Evolutionary conservation across 805 yeast genomes (phyloP).

Genomic region (Suhomyces prunicola): DNA sequence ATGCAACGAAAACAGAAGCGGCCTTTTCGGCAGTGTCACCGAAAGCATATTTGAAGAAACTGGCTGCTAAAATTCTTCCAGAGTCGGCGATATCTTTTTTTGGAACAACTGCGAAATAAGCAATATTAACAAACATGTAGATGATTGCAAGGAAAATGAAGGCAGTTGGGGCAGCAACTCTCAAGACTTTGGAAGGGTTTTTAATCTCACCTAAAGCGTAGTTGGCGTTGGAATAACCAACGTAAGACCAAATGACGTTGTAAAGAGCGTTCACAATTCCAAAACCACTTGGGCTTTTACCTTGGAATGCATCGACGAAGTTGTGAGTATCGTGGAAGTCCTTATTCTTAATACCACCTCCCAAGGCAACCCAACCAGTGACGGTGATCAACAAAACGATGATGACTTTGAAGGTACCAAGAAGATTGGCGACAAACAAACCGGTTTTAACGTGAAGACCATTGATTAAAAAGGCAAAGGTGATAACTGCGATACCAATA

Average conservation of each 20-base stretch:
- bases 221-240: slow-evolving; percentile 81
- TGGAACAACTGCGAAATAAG: slow-evolving; percentile 81
- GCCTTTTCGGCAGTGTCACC: slow-evolving; percentile 69
- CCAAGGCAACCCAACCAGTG: slow-evolving; percentile 82
- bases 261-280: slow-evolving; percentile 74
- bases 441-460: slow-evolving; percentile 62
- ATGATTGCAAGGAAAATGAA: slow-evolving; percentile 57
- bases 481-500: slow-evolving; percentile 69
- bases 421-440: slow-evolving; percentile 54
- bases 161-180: slow-evolving; percentile 73
- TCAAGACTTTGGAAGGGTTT: slow-evolving; percentile 68
- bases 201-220: slow-evolving; percentile 78
- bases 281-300: slow-evolving; percentile 54
- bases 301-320: slow-evolving; percentile 56
- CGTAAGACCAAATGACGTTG: slow-evolving; percentile 81
- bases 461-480: slow-evolving; percentile 66
- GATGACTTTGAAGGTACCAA: slow-evolving; percentile 73
- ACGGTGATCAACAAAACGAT: slow-evolving; percentile 66
- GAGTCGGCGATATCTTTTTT: slow-evolving; percentile 56
- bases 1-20: slow-evolving; percentile 74
- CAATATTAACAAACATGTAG: slow-evolving; percentile 73
- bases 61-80: slow-evolving; percentile 71
- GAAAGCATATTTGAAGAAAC: slow-evolving; percentile 70
- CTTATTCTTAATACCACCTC: slow-evolving; percentile 58
- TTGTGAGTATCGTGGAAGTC: slow-evolving; percentile 53